phyloP scores from a whole-genome alignment of 108 stramenopile species.

The Nannochloropsis salina region DNA sequence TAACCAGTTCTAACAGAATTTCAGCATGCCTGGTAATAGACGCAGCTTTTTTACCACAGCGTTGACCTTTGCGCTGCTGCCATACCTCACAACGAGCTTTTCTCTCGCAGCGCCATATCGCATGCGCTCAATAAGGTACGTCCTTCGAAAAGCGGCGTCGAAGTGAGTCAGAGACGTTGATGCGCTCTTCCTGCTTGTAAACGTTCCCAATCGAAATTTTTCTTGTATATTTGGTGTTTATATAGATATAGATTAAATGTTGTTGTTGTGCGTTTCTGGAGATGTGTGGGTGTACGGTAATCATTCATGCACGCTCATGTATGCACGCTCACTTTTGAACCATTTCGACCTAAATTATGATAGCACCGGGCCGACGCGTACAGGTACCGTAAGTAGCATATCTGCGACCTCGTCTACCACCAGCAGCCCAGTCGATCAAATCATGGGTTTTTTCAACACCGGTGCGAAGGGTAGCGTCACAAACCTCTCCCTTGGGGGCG shows the following conservation, averaged over 20 bases:
- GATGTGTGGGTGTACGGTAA: too few relatives aligned
- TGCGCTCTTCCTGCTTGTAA: too few relatives aligned
- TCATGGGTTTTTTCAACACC: conserved; percentile 5
- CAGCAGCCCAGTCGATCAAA: background rate
- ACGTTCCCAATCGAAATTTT: too few relatives aligned
- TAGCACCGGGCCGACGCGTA: background rate
- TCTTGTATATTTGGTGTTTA: too few relatives aligned
- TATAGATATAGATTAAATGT: too few relatives aligned
- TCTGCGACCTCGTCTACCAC: background rate
- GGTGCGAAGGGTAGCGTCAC: background rate
- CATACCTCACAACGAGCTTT: background rate
- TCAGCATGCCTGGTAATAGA: background rate
- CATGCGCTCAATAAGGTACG: too few relatives aligned
- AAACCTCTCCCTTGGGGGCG: background rate
- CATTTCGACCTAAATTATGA: too few relatives aligned
- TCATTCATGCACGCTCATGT: too few relatives aligned
- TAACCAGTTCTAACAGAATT: background rate
- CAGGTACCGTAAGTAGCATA: background rate
- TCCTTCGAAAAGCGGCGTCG: too few relatives aligned
- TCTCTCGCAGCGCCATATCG: background rate
- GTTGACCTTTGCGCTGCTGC: background rate
- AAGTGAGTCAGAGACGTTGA: too few relatives aligned
- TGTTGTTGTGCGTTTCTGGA: too few relatives aligned
- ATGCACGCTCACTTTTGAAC: too few relatives aligned
- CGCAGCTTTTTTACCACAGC: background rate